Evolutionary conservation across 768 basidiomycete genomes (phyloP).

Genomic region (Cytidiella melzeri): DNA sequence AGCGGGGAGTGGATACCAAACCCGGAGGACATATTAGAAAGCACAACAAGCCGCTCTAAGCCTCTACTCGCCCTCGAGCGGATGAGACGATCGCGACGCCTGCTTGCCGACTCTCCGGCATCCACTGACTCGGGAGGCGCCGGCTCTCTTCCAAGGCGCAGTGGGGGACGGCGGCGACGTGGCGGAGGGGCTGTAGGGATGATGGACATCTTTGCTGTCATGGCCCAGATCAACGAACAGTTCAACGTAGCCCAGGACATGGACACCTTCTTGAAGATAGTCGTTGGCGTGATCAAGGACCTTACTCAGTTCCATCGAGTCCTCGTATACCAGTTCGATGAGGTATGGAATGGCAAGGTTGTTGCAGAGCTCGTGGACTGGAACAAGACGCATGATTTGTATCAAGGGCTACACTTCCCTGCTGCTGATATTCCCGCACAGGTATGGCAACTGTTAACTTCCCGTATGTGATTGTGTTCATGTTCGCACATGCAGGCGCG

Average conservation of each 20-base stretch:
- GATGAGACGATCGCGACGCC: conserved; percentile 42
- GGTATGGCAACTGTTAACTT: conserved; percentile 25
- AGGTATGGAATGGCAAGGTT: conserved; percentile 71
- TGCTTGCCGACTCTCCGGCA: not conserved
- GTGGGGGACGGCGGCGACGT: conserved; percentile 6
- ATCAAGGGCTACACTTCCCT: conserved; percentile 66
- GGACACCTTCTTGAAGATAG: conserved; percentile 63
- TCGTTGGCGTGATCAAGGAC: conserved; percentile 70
- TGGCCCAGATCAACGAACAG: conserved; percentile 79
- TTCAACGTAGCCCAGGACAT: conserved; percentile 60
- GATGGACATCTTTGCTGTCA: conserved; percentile 77
- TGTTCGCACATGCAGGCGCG: conserved; percentile 43
- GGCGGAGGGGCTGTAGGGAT: conserved; percentile 39
- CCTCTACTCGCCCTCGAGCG: conserved; percentile 69
- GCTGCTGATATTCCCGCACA: conserved; percentile 65
- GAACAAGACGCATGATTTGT: conserved; percentile 67
- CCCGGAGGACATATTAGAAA: conserved; percentile 58
- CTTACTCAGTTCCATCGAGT: conserved; percentile 79
- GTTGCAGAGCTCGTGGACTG: conserved; percentile 79
- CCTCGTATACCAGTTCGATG: conserved; percentile 79
- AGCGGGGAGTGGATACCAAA: conserved; percentile 38
- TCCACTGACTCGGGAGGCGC: conserved; percentile 4
- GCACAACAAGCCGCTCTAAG: conserved; percentile 61
- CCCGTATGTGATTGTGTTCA: not conserved
- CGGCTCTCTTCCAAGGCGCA: not conserved